Evolutionary conservation across 2,329 filamentous ascomycete genomes (phyloP).

Genomic region (Pseudocercospora pini-densiflorae): DNA sequence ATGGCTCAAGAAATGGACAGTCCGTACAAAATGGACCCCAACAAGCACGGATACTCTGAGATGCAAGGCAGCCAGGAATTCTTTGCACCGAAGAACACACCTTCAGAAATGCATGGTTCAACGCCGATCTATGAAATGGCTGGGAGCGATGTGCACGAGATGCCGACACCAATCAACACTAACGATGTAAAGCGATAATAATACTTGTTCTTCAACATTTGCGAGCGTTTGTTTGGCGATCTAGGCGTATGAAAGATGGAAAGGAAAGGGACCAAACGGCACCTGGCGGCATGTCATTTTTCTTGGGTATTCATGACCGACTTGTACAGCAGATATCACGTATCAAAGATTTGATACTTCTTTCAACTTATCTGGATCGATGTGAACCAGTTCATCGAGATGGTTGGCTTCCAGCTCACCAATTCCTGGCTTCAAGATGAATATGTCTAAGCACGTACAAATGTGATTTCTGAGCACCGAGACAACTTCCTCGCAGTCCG

Average conservation of each 20-base stretch:
- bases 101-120: slow-evolving; percentile 35
- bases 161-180: slow-evolving; percentile 23
- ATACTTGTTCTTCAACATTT: background rate
- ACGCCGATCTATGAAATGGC: slow-evolving; percentile 40
- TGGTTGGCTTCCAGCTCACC: background rate
- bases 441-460: background rate
- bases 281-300: background rate
- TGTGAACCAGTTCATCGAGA: background rate
- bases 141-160: slow-evolving; percentile 34
- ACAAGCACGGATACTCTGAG: slow-evolving; percentile 39
- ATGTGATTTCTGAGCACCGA: background rate
- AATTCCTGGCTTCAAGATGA: background rate
- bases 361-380: background rate
- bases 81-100: slow-evolving; percentile 25
- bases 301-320: background rate
- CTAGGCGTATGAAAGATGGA: background rate
- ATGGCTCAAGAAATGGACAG: slow-evolving; percentile 38
- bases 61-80: slow-evolving; percentile 35
- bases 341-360: slow-evolving; percentile 4
- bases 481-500: slow-evolving; percentile 13
- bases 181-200: slow-evolving; percentile 14
- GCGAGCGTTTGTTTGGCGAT: slow-evolving; percentile 4
- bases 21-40: slow-evolving; percentile 39
- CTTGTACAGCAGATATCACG: slow-evolving; percentile 1
- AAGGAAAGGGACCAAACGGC: background rate